Base-by-base conservation (phyloP, 1,139 yeast genomes). In the Blastobotrys ciferrii region DNA sequence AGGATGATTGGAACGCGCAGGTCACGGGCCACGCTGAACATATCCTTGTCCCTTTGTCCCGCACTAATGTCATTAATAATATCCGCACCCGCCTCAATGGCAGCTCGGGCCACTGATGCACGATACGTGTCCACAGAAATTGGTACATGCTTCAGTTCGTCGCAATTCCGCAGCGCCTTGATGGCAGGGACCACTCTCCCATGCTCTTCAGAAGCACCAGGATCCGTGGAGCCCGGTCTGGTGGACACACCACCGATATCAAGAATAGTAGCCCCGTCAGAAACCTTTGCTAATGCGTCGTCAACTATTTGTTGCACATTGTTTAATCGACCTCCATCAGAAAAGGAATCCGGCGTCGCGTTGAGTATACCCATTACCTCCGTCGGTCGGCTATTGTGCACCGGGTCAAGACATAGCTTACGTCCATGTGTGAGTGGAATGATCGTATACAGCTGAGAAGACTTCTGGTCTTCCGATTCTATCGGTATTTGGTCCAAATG, bases 201-300 rank as follows among this genome's bases (percentile, higher is more conserved):
- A 32, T 84, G 57, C 57, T 84, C 92, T 41, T 72, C 75, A 3
- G 68, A 73, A 18, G 70, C 73, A 2, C 77, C 61, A 0, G 85
- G 84, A 49, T 79, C 87, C 0, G 59, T 60, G 1, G 94, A 78
- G 2, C 88, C 87, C 0, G 98, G 98, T 48, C 94, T 75, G 0
- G 98, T 91, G 0, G 96, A 87, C 51, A 88, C 88, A 1, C 98
- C 98, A 5, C 98, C 98, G 50, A 92, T 77, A 62, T 91, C 98
- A 32, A 92, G 73, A 35, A 94, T 86, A 25, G 74, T 74, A 9
- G 78, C 77, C 0, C 91, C 94, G 17, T 77, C 72, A 1, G 65
- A 60, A 9, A 82, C 78, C 65, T 82, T 74, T 25, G 64, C 54
- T 48, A 68, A 61, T 0, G 80, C 77, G 2, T 63, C 58, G 1